A percentile compares a stretch with the other conserved stretches of the same genome.
Evolutionary conservation across 1,139 yeast genomes (phyloP).

Genomic region (Yamadazyma sp.): DNA sequence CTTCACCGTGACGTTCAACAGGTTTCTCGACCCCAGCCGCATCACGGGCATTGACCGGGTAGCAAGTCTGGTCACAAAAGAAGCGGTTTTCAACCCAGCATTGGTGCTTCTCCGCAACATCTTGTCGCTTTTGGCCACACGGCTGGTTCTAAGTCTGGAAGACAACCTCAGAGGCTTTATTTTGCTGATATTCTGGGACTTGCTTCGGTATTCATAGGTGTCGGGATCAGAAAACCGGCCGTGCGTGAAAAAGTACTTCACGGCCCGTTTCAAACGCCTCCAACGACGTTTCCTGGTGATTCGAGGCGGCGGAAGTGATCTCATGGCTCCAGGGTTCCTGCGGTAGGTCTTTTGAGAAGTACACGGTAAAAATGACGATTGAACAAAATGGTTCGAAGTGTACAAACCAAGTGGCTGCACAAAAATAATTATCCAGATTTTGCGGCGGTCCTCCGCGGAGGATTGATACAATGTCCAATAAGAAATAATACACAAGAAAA

Average conservation of each 20-base stretch:
- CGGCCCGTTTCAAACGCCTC: slow-evolving; percentile 35
- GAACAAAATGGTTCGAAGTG: not conserved
- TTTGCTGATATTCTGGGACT: slow-evolving; percentile 23
- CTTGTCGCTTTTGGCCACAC: slow-evolving; percentile 15
- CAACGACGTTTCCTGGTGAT: slow-evolving; percentile 37
- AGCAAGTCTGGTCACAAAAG: slow-evolving; percentile 24
- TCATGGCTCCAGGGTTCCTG: slow-evolving; percentile 21
- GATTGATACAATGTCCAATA: too few relatives aligned
- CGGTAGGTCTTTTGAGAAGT: not conserved
- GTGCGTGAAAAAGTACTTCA: slow-evolving; percentile 25
- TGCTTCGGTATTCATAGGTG: slow-evolving; percentile 22
- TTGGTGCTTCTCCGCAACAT: slow-evolving; percentile 22
- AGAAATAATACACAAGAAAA: not conserved
- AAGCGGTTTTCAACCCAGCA: slow-evolving; percentile 26
- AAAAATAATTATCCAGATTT: not conserved
- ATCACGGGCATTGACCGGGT: slow-evolving; percentile 22
- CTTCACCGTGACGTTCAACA: slow-evolving; percentile 18
- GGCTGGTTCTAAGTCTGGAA: slow-evolving; percentile 20
- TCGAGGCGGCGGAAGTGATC: slow-evolving; percentile 48
- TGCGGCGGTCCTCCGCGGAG: too few relatives aligned
- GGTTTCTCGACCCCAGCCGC: slow-evolving; percentile 13
- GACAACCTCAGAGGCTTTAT: slow-evolving; percentile 26
- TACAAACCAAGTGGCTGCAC: not conserved
- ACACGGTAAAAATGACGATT: slow-evolving; percentile 1
- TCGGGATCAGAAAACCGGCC: slow-evolving; percentile 34